A percentile compares a stretch with the other conserved stretches of the same genome.
Evolutionary conservation across 1,284 basidiomycete species (phyloP).

Genomic region (Ustilago sp.): DNA sequence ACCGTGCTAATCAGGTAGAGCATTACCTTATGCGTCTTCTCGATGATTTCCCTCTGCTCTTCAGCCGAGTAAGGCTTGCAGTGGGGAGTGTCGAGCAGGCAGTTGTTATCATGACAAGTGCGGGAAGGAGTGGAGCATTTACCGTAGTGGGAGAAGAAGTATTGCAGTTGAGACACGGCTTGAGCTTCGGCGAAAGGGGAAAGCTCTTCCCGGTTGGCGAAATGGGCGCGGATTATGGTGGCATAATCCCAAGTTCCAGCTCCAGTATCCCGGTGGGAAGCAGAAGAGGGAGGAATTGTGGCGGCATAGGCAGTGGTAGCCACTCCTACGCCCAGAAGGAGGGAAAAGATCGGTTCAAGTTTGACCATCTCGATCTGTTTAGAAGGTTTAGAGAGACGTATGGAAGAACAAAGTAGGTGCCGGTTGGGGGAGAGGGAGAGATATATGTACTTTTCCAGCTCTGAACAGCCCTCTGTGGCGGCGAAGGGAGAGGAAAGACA

Average conservation of each 20-base stretch:
- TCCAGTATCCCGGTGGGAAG: background rate
- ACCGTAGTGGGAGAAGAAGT: too few relatives aligned
- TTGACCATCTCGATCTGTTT: constrained; percentile 11
- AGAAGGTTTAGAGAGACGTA: background rate
- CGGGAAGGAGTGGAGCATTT: rapidly evolving
- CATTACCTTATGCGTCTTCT: too few relatives aligned
- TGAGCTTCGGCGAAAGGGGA: too few relatives aligned
- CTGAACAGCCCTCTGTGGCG: background rate
- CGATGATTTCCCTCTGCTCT: too few relatives aligned
- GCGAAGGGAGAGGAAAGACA: background rate
- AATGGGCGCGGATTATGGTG: background rate
- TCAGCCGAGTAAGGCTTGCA: too few relatives aligned
- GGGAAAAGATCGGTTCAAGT: constrained; percentile 7
- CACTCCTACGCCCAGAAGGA: constrained; percentile 15
- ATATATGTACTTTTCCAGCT: background rate
- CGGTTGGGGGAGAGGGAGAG: background rate
- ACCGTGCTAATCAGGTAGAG: too few relatives aligned
- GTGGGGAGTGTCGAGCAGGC: too few relatives aligned
- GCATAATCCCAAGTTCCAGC: too few relatives aligned
- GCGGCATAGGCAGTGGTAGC: constrained; percentile 6
- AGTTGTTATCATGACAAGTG: too few relatives aligned
- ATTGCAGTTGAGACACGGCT: too few relatives aligned
- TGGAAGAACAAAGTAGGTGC: background rate
- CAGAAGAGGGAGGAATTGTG: background rate
- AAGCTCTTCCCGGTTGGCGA: too few relatives aligned